phyloP scores from a whole-genome alignment of 2,329 filamentous ascomycete species.

The Elsinoe perseae region DNA sequence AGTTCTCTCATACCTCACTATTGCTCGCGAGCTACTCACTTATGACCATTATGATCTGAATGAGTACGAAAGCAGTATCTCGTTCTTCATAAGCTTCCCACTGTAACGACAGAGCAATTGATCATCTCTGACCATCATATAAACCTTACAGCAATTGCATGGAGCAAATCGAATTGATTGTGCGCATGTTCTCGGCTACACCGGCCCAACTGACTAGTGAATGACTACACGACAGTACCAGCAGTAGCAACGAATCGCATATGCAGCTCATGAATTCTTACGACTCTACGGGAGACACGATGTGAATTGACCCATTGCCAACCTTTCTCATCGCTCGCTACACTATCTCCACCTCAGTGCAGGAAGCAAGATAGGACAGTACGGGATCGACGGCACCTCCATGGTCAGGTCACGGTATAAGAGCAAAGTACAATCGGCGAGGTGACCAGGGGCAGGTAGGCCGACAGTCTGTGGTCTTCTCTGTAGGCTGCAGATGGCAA shows the following conservation, averaged over 20 bases:
- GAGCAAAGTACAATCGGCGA: not conserved
- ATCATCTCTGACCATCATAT: not conserved
- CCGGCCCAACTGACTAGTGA: not conserved
- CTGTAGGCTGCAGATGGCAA: slow-evolving; percentile 60
- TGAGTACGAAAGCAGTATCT: not conserved
- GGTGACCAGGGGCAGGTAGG: not conserved
- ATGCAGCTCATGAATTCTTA: not conserved
- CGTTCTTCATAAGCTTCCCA: not conserved
- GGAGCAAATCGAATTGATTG: not conserved
- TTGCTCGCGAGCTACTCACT: not conserved
- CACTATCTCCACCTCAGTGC: not conserved
- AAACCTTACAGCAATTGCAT: not conserved
- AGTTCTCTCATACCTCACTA: not conserved
- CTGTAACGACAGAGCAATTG: not conserved
- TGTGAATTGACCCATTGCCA: not conserved
- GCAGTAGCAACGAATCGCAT: not conserved
- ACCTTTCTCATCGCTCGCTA: not conserved
- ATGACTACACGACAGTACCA: not conserved
- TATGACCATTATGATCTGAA: slow-evolving; percentile 8
- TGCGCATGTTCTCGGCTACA: not conserved
- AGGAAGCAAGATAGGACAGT: not conserved
- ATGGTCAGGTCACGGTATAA: not conserved
- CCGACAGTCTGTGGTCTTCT: not conserved
- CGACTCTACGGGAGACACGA: not conserved
- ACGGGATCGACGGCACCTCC: not conserved